Evolutionary conservation across 2,329 filamentous ascomycete genomes (phyloP).

Genomic region (Talaromyces sp.): DNA sequence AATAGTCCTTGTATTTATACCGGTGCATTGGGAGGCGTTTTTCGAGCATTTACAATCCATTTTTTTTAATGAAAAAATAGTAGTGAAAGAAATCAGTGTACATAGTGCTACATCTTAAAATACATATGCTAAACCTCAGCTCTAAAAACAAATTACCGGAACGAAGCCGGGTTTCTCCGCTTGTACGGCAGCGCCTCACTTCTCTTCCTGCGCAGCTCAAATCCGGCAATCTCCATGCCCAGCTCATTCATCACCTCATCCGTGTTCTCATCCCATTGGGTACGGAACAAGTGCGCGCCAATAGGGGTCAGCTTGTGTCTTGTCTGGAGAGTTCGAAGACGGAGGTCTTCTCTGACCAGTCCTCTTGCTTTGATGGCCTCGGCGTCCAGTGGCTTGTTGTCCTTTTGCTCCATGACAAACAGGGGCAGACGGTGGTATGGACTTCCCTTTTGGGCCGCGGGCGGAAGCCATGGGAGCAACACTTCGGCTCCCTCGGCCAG

Average conservation of each 20-base stretch:
- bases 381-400: constrained; percentile 56
- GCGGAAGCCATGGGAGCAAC: constrained; percentile 74
- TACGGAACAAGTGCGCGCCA: constrained; percentile 83
- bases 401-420: constrained; percentile 75
- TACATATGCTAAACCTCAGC: constrained; percentile 22
- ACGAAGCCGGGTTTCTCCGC: constrained; percentile 49
- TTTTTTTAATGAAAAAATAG: not conserved
- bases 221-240: constrained; percentile 67
- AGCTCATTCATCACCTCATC: constrained; percentile 80
- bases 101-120: constrained; percentile 39
- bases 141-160: constrained; percentile 30
- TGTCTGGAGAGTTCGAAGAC: constrained; percentile 68
- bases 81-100: constrained; percentile 22
- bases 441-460: constrained; percentile 82
- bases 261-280: constrained; percentile 83
- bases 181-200: constrained; percentile 65
- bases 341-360: constrained; percentile 62
- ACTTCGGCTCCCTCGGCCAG: constrained; percentile 61
- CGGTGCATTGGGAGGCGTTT: not conserved
- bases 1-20: constrained; percentile 17
- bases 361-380: constrained; percentile 51
- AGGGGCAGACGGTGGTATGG: constrained; percentile 87
- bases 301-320: constrained; percentile 67
- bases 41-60: not conserved
- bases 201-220: constrained; percentile 80